phyloP scores from a whole-genome alignment of 345 rosid species.

The Barbarea vulgaris region DNA sequence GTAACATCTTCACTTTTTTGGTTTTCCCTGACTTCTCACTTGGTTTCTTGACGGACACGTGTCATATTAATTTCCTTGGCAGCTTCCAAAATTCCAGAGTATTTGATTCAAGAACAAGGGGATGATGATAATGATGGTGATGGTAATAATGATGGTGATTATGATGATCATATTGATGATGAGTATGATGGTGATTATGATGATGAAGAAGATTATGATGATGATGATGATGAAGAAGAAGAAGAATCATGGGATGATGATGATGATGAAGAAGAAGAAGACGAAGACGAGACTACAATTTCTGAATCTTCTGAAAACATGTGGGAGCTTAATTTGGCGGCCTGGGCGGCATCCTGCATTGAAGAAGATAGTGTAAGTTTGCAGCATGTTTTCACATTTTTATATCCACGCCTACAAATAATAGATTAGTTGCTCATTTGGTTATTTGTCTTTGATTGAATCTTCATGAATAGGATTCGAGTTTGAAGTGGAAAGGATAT shows the following conservation, averaged over 20 bases:
- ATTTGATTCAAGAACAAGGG: slow-evolving; percentile 3
- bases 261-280: not conserved
- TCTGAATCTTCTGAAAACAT: not conserved
- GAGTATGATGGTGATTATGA: not conserved
- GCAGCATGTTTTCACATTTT: not conserved
- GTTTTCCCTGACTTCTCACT: not conserved
- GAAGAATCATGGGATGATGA: not conserved
- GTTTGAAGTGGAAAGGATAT: too few relatives aligned
- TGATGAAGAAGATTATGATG: not conserved
- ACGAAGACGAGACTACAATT: not conserved
- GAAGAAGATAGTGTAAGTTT: not conserved
- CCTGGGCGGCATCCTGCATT: not conserved
- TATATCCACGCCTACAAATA: too few relatives aligned
- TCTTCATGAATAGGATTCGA: not conserved
- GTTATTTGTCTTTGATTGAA: not conserved
- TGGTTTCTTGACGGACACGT: slow-evolving; percentile 20
- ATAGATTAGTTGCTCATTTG: not conserved
- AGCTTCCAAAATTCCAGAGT: slow-evolving; percentile 9
- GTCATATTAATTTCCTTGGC: not conserved
- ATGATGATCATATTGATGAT: not conserved
- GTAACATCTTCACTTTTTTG: not conserved
- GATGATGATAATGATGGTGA: not conserved
- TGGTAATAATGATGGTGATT: not conserved
- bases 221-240: not conserved
- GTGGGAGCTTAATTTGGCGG: not conserved